These are phyloP conservation scores for Thelonectria blattea DNA, from an alignment of 2,329 filamentous ascomycete species.

Conservation along the genomic window DNA sequence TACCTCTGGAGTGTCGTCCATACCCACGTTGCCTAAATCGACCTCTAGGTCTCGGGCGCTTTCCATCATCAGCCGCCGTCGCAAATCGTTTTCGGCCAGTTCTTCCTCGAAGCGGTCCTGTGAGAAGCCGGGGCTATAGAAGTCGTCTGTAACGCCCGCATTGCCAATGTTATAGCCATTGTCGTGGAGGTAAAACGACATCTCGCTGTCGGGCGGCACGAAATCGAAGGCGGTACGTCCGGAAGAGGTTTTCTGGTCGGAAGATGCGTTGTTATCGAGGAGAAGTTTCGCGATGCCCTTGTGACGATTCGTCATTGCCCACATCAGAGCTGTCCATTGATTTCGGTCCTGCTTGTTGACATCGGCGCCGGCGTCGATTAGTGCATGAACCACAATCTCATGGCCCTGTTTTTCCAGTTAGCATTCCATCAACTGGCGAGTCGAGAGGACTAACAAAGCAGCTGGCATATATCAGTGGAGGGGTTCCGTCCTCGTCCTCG, in stretches of 20 bases:
- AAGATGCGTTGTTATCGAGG: constrained; percentile 92
- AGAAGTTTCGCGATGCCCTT: constrained; percentile 94
- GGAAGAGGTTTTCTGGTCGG: constrained; percentile 92
- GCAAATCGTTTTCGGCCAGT: constrained; percentile 94
- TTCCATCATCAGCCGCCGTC: constrained; percentile 98
- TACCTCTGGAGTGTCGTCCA: constrained; percentile 95
- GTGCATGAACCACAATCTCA: constrained; percentile 81
- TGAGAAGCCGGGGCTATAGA: constrained; percentile 89
- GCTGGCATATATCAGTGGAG: constrained; percentile 96
- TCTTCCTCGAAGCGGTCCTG: constrained; percentile 97
- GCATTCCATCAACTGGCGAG: not conserved
- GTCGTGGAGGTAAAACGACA: constrained; percentile 93
- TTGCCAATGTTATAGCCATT: constrained; percentile 91
- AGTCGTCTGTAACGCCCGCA: constrained; percentile 83
- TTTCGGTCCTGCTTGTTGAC: constrained; percentile 96
- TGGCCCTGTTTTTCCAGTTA: constrained; percentile 67
- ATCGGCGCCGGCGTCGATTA: constrained; percentile 84
- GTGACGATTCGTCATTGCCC: constrained; percentile 98
- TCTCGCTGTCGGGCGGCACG: constrained; percentile 91
- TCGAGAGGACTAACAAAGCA: constrained; percentile 75
- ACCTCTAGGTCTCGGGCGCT: constrained; percentile 97
- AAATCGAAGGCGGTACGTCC: constrained; percentile 96
- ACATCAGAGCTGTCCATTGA: constrained; percentile 98
- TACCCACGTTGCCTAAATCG: constrained; percentile 90
- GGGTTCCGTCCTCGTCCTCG: constrained; percentile 91